A percentile compares a stretch with the other conserved stretches of the same genome.
Evolutionary conservation across 345 rosid species (phyloP).

Genomic region (Erucastrum elatum): DNA sequence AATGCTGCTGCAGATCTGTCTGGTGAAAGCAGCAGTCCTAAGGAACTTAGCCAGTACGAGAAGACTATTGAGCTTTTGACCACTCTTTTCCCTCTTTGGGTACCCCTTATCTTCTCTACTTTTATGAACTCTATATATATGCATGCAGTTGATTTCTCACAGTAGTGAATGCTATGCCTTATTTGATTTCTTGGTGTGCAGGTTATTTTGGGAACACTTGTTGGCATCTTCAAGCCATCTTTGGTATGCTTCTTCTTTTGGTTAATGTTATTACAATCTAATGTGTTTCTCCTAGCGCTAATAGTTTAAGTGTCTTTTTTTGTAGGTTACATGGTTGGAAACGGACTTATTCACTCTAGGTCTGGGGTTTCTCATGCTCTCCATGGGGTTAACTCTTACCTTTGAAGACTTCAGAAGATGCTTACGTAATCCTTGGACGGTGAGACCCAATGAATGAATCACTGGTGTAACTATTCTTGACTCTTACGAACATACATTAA

Average conservation of each 20-base stretch:
- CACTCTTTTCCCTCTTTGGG: conserved; percentile 92
- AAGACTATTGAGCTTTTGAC: conserved; percentile 78
- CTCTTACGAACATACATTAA: background rate
- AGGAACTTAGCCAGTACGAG: conserved; percentile 72
- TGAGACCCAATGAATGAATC: conserved; percentile 42
- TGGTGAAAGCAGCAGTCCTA: conserved; percentile 53
- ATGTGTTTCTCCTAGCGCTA: background rate
- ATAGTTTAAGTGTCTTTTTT: background rate
- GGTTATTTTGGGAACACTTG: conserved; percentile 85
- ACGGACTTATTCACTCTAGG: conserved; percentile 86
- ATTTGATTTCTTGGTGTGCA: conserved; percentile 27
- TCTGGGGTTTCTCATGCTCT: conserved; percentile 95
- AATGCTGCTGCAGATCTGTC: conserved; percentile 65
- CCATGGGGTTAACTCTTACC: conserved; percentile 93
- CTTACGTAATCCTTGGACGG: conserved; percentile 96
- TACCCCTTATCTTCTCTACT: conserved; percentile 35
- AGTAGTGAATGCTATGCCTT: background rate
- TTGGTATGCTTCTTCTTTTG: conserved; percentile 50
- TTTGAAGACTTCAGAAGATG: conserved; percentile 91
- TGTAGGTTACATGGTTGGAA: conserved; percentile 90
- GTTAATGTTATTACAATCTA: background rate
- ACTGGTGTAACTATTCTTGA: background rate
- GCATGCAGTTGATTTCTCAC: background rate
- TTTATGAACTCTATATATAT: background rate
- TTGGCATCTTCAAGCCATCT: conserved; percentile 90